Evolutionary conservation across 495 filamentous ascomycete species (phyloP).

Genomic region (Neurospora tetraspora): DNA sequence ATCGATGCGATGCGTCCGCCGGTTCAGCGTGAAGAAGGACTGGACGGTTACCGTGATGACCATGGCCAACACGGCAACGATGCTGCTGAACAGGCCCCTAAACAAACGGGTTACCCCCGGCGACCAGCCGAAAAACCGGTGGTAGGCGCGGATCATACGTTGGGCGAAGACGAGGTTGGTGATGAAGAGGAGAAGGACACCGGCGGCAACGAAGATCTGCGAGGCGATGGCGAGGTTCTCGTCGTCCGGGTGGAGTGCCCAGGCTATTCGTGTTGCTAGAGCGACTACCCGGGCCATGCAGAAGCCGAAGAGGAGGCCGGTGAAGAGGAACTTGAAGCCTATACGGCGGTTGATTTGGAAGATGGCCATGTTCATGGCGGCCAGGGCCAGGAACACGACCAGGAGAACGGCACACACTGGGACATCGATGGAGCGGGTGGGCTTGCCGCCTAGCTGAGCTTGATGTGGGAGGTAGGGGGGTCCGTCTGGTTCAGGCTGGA

Average conservation of each 20-base stretch:
- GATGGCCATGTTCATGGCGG: conserved; percentile 54
- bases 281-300: conserved; percentile 62
- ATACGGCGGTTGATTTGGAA: conserved; percentile 47
- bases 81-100: conserved; percentile 47
- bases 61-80: conserved; percentile 53
- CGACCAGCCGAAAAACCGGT: conserved; percentile 63
- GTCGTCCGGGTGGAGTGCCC: conserved; percentile 38
- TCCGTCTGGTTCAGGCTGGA: conserved; percentile 7
- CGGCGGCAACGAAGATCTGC: conserved; percentile 64
- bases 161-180: conserved; percentile 73
- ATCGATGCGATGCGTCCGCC: conserved; percentile 36
- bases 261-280: conserved; percentile 52
- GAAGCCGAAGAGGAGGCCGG: conserved; percentile 63
- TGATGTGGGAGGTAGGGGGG: conserved; percentile 23
- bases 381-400: conserved; percentile 49
- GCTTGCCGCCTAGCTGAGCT: conserved; percentile 50
- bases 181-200: conserved; percentile 69
- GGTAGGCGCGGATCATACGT: conserved; percentile 62
- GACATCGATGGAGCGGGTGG: conserved; percentile 47
- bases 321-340: conserved; percentile 63
- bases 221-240: conserved; percentile 57
- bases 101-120: conserved; percentile 39
- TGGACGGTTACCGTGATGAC: conserved; percentile 59
- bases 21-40: conserved; percentile 53
- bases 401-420: conserved; percentile 58